These are phyloP conservation scores for Trypanosomatidae sp. DNA, from an alignment of 208 protist species.

Conservation along the genomic window DNA sequence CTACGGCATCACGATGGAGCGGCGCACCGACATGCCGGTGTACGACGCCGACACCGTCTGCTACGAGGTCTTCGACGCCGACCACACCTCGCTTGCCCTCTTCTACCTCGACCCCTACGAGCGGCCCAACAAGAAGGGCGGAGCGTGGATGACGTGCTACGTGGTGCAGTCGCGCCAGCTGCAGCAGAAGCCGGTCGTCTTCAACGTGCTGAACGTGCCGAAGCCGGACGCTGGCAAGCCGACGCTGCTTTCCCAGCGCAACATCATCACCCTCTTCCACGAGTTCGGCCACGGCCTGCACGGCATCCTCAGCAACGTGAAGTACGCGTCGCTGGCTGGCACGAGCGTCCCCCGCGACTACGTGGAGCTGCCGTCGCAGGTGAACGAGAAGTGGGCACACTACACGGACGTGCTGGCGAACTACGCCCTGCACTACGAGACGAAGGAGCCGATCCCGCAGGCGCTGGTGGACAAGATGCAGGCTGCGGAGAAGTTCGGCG, in stretches of 20 bases:
- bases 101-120: conserved; percentile 50
- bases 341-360: conserved; percentile 72
- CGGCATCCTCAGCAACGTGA: conserved; percentile 61
- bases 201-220: conserved; percentile 54
- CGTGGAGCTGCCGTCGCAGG: conserved; percentile 81
- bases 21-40: conserved; percentile 43
- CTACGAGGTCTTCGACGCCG: conserved; percentile 44
- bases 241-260: conserved; percentile 42
- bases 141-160: conserved; percentile 61
- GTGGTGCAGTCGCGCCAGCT: conserved; percentile 32
- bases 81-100: conserved; percentile 33
- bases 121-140: conserved; percentile 48
- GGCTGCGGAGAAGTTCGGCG: conserved; percentile 26
- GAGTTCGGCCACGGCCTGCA: conserved; percentile 76
- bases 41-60: conserved; percentile 42
- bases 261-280: conserved; percentile 71
- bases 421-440: conserved; percentile 63
- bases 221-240: conserved; percentile 50
- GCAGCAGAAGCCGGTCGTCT: conserved; percentile 41
- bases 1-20: conserved; percentile 48
- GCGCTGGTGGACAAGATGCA: conserved; percentile 49
- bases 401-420: conserved; percentile 43
- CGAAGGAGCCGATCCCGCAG: conserved; percentile 41
- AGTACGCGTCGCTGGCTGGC: conserved; percentile 47
- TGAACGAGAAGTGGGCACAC: conserved; percentile 74